A percentile compares a stretch with the other conserved stretches of the same genome.
phyloP scores from a whole-genome alignment of 257 asterid species.

The Rhazya stricta region DNA sequence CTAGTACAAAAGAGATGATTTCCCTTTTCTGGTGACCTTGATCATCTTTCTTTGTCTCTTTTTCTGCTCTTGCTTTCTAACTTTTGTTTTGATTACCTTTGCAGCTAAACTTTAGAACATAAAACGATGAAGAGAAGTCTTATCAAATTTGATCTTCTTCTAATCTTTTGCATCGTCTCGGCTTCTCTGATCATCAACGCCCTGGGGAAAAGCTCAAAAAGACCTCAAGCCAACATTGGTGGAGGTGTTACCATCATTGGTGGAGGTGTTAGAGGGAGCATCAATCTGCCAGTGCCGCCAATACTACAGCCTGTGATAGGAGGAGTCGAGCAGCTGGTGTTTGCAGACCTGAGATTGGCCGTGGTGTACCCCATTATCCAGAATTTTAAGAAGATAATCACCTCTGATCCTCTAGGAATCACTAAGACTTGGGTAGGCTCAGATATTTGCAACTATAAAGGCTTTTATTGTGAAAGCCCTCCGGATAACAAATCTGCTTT shows the following conservation, averaged over 20 bases:
- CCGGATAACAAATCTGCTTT: conserved; percentile 73
- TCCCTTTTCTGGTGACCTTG: neutral
- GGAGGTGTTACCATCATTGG: conserved; percentile 4
- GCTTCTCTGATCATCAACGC: neutral
- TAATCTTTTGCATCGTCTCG: conserved; percentile 13
- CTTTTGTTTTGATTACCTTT: neutral
- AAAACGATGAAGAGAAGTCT: neutral
- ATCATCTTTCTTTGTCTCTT: neutral
- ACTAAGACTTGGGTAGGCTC: conserved; percentile 63
- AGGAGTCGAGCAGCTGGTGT: conserved; percentile 23
- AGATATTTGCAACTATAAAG: conserved; percentile 54
- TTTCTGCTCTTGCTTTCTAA: neutral
- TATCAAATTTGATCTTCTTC: neutral
- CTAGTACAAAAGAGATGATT: neutral
- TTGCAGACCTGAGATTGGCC: conserved; percentile 57
- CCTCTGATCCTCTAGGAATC: conserved; percentile 60
- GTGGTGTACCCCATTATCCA: conserved; percentile 62
- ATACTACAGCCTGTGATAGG: conserved; percentile 3
- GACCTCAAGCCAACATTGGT: conserved; percentile 4
- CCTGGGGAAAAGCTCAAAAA: conserved; percentile 12
- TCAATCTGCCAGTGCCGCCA: conserved; percentile 11
- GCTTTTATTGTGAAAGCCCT: conserved; percentile 66
- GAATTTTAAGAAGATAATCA: conserved; percentile 47
- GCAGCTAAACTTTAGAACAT: neutral
- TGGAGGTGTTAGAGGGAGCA: neutral